Percentiles rank a stretch among this genome's conserved stretches.
phyloP scores from a whole-genome alignment of 1,284 basidiomycete species.

The Sporisorium sorghi region DNA sequence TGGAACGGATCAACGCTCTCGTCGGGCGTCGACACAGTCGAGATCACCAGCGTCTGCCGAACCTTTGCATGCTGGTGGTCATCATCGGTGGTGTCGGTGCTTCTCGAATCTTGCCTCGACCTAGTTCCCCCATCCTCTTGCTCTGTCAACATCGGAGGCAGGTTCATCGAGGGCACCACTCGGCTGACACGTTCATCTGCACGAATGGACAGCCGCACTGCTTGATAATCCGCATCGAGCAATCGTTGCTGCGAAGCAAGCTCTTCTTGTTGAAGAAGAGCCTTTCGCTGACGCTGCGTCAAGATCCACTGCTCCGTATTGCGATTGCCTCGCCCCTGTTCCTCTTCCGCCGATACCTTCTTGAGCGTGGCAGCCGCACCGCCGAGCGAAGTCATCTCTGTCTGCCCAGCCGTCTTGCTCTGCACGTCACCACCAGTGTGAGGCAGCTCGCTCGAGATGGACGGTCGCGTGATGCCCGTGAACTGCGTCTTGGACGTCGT shows the following conservation, averaged over 20 bases:
- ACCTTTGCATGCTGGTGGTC: constrained; percentile 14
- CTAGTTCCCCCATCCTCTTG: constrained; percentile 9
- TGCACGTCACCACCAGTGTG: constrained; percentile 4
- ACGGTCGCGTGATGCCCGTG: constrained; percentile 6
- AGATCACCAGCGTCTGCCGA: constrained; percentile 37
- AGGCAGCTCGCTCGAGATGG: constrained; percentile 16
- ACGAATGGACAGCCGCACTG: constrained; percentile 29
- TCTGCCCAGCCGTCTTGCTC: neutral
- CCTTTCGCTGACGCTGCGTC: constrained; percentile 37
- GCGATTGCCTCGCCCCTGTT: constrained; percentile 16
- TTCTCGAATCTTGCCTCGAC: constrained; percentile 37
- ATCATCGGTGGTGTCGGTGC: constrained; percentile 31
- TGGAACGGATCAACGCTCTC: constrained; percentile 25
- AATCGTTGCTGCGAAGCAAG: constrained; percentile 24
- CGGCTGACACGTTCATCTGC: constrained; percentile 29
- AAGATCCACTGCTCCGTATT: constrained; percentile 49
- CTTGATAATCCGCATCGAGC: constrained; percentile 16
- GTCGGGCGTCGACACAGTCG: constrained; percentile 37
- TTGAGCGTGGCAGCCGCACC: constrained; percentile 21
- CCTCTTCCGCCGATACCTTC: constrained; percentile 1
- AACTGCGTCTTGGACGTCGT: constrained; percentile 29
- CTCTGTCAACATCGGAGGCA: constrained; percentile 1
- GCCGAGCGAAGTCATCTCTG: constrained; percentile 15
- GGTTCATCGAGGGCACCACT: constrained; percentile 2
- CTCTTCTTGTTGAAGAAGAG: constrained; percentile 35